Percentiles rank a stretch among this genome's conserved stretches.
Conservation (phyloP, 192 early-diverging fungal genomes). For the Phlyctochytrium bullatum region DNA sequence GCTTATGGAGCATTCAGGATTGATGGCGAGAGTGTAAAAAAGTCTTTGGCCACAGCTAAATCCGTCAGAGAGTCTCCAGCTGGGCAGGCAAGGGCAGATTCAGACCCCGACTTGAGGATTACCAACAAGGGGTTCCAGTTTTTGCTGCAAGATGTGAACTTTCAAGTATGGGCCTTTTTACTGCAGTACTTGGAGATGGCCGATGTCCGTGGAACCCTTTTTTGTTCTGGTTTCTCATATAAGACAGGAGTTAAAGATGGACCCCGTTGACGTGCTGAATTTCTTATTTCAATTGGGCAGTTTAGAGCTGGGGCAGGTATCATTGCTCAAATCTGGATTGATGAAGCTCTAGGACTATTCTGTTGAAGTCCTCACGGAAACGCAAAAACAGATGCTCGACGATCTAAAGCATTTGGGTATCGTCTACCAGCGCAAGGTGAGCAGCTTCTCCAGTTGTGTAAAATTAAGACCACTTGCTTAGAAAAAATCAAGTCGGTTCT, state of each 20-base stretch:
- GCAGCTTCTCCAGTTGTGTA: neutral
- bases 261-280: conserved; percentile 89
- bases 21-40: conserved; percentile 63
- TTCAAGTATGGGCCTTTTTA: conserved; percentile 95
- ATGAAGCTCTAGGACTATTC: conserved; percentile 75
- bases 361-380: conserved; percentile 76
- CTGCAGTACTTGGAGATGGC: conserved; percentile 89
- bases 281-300: conserved; percentile 93
- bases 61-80: neutral
- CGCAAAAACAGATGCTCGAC: conserved; percentile 79
- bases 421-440: conserved; percentile 80
- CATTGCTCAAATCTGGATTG: neutral
- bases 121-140: conserved; percentile 98
- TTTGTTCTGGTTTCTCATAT: neutral
- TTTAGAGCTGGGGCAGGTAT: conserved; percentile 80
- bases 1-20: conserved; percentile 62
- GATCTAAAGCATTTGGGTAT: conserved; percentile 90
- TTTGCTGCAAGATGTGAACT: conserved; percentile 85
- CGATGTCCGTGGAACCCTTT: conserved; percentile 34
- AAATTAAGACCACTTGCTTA: conserved; percentile 14
- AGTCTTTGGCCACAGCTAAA: neutral
- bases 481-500: conserved; percentile 69
- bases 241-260: conserved; percentile 61
- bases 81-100: no score
- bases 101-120: conserved; percentile 57